Evolutionary conservation across 2,329 filamentous ascomycete species (phyloP), one percentile per base, ranked within the genome.

Genomic region (Albifimbria verrucaria): DNA sequence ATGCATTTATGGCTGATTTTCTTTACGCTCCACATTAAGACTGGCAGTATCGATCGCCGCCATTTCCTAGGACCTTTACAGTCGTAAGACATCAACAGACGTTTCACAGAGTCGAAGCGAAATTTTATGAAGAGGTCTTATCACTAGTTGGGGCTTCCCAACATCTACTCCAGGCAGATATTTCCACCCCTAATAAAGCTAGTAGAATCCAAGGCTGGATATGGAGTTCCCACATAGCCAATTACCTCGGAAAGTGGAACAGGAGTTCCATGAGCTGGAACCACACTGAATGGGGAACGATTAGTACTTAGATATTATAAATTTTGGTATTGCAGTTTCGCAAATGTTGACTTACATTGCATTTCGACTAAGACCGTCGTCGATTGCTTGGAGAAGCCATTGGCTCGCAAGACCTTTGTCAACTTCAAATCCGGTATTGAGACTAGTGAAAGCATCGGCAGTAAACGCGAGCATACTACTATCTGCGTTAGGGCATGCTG

Each of bases 321-420:
- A 18, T 20, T 10, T 17, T 28, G n/a, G 17, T n/a, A 20, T 20
- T 20, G 4, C 21, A 36, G 17, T 9, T 12, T 9, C 10, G 46
- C 12, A 36, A 26, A 26, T 20, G 6, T 26, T 15, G 26, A 62
- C 57, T 10, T 32, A 51, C 49, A 51, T 45, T 24, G 49, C 41
- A 26, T 45, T 32, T 24, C 41, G 25, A 18, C 49, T 51, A 20
- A 51, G 32, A 7, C 49, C 49, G 32, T 51, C 39, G 23, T 26
- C 25, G 21, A 44, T 44, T 12, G 49, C 49, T 22, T 45, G 20
- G 10, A 44, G 49, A 9, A 45, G 23, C 49, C 49, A 51, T 20
- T 24, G 17, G 23, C 15, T 18, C 17, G 49, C 49, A 36, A 45
- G 11, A 26, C 43, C 24, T 6, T 10, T 44, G 15, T 26, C 41